Conservation (phyloP, 2,329 filamentous ascomycete genomes). For the Ceratocystis alfenasii region DNA sequence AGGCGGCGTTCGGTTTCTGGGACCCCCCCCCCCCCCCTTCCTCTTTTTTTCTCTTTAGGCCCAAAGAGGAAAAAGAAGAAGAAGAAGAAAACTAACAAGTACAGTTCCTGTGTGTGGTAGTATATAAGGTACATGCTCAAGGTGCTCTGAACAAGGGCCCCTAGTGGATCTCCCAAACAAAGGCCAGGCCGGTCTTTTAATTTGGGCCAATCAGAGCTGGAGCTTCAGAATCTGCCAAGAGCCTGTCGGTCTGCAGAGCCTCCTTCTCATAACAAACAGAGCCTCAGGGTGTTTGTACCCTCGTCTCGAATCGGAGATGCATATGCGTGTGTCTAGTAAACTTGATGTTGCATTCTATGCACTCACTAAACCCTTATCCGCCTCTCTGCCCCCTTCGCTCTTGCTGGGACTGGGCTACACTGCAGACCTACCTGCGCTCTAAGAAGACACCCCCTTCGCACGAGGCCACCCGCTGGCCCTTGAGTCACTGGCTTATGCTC, state of each 20-base stretch:
- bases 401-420: background rate
- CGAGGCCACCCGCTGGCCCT: background rate
- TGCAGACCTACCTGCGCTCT: background rate
- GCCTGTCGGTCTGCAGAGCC: background rate
- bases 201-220: background rate
- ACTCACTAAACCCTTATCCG: background rate
- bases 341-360: background rate
- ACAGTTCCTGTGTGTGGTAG: background rate
- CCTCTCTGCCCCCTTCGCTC: background rate
- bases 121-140: background rate
- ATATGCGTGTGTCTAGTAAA: background rate
- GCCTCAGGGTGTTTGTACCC: background rate
- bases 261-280: background rate
- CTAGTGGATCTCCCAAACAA: background rate
- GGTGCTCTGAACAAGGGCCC: background rate
- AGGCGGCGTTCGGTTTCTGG: conserved; percentile 15
- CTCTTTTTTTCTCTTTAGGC: background rate
- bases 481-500: background rate
- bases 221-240: background rate
- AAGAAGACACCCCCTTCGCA: background rate
- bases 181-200: background rate
- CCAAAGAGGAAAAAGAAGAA: conserved; percentile 2
- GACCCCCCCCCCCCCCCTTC: background rate
- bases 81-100: background rate
- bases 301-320: conserved; percentile 3